These are phyloP conservation scores for Zopfia rhizophila DNA, from an alignment of 2,329 filamentous ascomycete species.

Conservation along the genomic window DNA sequence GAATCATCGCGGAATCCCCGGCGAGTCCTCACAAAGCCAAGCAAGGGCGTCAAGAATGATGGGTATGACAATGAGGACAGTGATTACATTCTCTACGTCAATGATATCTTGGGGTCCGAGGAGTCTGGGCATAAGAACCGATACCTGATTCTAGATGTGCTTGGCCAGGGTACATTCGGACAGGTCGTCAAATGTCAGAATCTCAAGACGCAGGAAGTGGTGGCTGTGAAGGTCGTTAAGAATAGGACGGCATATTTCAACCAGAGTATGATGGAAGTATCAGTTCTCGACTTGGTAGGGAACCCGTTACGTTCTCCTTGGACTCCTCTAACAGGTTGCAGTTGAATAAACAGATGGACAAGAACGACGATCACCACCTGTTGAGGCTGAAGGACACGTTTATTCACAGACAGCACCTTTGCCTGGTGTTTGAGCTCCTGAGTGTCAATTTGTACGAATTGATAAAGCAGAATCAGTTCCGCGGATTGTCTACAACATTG, in stretches of 20 bases:
- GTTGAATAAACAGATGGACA: slow-evolving; percentile 98
- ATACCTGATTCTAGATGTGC: slow-evolving; percentile 95
- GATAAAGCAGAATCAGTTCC: slow-evolving; percentile 99
- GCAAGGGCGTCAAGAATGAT: slow-evolving; percentile 98
- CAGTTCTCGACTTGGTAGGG: slow-evolving; percentile 88
- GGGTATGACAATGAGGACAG: slow-evolving; percentile 99
- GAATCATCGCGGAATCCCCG: slow-evolving; percentile 97
- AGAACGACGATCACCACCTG: slow-evolving; percentile 98
- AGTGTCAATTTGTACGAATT: slow-evolving; percentile 98
- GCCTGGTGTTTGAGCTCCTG: slow-evolving; percentile 93
- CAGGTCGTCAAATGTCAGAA: slow-evolving; percentile 99
- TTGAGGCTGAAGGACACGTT: slow-evolving; percentile 96
- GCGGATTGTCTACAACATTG: slow-evolving; percentile 93
- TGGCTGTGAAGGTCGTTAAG: slow-evolving; percentile 99
- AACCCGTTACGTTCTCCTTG: slow-evolving; percentile 1
- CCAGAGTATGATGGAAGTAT: slow-evolving; percentile 99
- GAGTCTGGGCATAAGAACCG: slow-evolving; percentile 99
- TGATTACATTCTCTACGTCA: slow-evolving; percentile 99
- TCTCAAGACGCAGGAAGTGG: slow-evolving; percentile 96
- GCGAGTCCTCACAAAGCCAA: slow-evolving; percentile 95
- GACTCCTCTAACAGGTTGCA: slow-evolving; percentile 52
- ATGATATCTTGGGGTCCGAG: slow-evolving; percentile 97
- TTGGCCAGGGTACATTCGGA: slow-evolving; percentile 97
- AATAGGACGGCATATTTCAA: slow-evolving; percentile 99
- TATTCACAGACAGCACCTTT: slow-evolving; percentile 96